Evolutionary conservation across 495 filamentous ascomycete genomes (phyloP), one percentile per base, ranked within the genome.

Genomic region (Evernia prunastri): DNA sequence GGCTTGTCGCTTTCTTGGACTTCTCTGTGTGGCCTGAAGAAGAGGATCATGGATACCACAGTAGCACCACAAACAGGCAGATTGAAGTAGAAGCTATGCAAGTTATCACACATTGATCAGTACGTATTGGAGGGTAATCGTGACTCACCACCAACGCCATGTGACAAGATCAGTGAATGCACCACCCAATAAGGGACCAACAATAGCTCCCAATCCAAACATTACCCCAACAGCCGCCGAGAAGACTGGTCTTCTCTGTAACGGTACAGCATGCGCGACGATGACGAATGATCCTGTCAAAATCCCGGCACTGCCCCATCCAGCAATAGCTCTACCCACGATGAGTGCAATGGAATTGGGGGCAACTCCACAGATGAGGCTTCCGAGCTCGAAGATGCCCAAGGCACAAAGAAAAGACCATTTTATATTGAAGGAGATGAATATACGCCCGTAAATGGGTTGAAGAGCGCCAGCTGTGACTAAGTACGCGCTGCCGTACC

Each of bases 351-450:
- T 64, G 23, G 60, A 66, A 60, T 66, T 63, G 12, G 66, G 59
- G 5, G 74, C 71, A 56, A 73, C 60, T 47, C 64, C 74, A 45
- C 69, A 73, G 31, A 75, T 68, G 51, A 89, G 71, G 59, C 79
- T 84, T 43, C 90, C 89, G 36, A 91, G 58, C 68, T 91, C 89
- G 72, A 93, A 93, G 65, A 94, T 73, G 63, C 74, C 72, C 62
- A 91, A 81, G 51, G 85, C 81, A 15, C 70, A 64, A 10, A 92
- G 73, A 73, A 70, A 72, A 4, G 66, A 60, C 49, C 57, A 57
- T 54, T 73, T 73, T 27, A 74, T 62, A 35, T 67, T 64, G 58
- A 74, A 75, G 58, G 63, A 65, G 7, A 60, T 67, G 65, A 75
- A 75, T 3, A 70, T 49, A 33, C 71, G 71, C n/a, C 76, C 73